Conservation (phyloP, 768 basidiomycete genomes). For the Grammothele lineata region DNA sequence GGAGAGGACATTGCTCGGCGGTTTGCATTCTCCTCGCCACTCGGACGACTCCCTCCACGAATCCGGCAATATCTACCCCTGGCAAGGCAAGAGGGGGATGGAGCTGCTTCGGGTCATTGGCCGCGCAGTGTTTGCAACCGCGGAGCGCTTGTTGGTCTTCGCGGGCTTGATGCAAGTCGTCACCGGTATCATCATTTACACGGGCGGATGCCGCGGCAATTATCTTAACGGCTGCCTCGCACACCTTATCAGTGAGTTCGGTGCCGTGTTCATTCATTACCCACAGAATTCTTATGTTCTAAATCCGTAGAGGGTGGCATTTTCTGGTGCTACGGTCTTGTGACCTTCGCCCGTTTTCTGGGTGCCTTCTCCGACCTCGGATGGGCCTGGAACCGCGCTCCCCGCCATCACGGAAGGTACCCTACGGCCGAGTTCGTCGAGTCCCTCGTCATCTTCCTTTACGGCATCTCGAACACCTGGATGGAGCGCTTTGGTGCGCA, state of each 20-base stretch:
- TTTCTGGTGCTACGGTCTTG: slow-evolving; percentile 88
- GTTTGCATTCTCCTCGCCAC: slow-evolving; percentile 41
- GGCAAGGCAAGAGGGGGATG: slow-evolving; percentile 17
- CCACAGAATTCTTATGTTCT: not conserved
- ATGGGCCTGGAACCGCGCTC: slow-evolving; percentile 92
- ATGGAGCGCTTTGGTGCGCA: slow-evolving; percentile 92
- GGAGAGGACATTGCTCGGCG: slow-evolving; percentile 48
- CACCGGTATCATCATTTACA: slow-evolving; percentile 75
- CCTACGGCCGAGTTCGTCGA: slow-evolving; percentile 76
- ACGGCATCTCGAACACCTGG: slow-evolving; percentile 91
- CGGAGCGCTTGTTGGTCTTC: slow-evolving; percentile 64
- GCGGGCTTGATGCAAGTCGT: slow-evolving; percentile 65
- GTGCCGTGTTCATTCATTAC: too few relatives aligned
- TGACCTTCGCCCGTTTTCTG: slow-evolving; percentile 91
- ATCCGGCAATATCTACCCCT: slow-evolving; percentile 6
- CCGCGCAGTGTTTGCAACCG: slow-evolving; percentile 42
- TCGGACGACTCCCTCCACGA: slow-evolving; percentile 60
- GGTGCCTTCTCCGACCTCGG: slow-evolving; percentile 83
- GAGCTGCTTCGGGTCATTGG: slow-evolving; percentile 39
- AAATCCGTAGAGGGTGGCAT: slow-evolving; percentile 69
- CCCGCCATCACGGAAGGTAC: slow-evolving; percentile 34
- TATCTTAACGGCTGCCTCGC: slow-evolving; percentile 84
- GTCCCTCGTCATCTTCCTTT: slow-evolving; percentile 77
- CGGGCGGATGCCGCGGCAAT: slow-evolving; percentile 78
- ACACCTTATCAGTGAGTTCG: slow-evolving; percentile 78